phyloP scores from a whole-genome alignment of 2,329 filamentous ascomycete genomes.

The Nectriaceae sp. region DNA sequence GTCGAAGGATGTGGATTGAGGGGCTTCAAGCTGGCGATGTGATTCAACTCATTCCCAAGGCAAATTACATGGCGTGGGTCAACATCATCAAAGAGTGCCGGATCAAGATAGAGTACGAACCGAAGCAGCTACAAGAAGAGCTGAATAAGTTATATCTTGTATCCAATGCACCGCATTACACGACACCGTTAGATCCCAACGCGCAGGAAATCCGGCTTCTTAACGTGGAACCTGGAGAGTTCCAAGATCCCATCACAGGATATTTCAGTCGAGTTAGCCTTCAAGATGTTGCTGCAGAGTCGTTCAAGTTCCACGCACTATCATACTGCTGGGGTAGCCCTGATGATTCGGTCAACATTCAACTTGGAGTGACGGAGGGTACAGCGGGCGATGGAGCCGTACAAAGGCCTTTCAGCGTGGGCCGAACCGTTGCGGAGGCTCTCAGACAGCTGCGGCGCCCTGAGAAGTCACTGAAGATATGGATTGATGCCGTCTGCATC shows the following conservation, averaged over 20 bases:
- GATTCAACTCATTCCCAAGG: slow-evolving; percentile 16
- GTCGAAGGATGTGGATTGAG: slow-evolving; percentile 13
- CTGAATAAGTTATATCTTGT: not conserved
- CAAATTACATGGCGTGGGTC: slow-evolving; percentile 19
- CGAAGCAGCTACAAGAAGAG: rapidly evolving
- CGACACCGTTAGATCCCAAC: not conserved
- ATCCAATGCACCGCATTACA: slow-evolving; percentile 7
- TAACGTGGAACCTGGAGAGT: slow-evolving; percentile 6
- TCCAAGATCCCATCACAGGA: slow-evolving; percentile 10
- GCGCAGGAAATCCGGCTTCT: slow-evolving; percentile 13
- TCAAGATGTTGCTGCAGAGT: not conserved
- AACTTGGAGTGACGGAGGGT: not conserved
- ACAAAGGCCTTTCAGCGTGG: slow-evolving; percentile 5
- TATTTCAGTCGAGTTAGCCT: slow-evolving; percentile 9
- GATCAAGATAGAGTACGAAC: slow-evolving; percentile 18
- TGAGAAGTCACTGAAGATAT: not conserved
- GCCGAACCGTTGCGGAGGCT: slow-evolving; percentile 9
- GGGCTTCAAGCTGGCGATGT: slow-evolving; percentile 12
- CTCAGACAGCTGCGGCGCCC: slow-evolving; percentile 3
- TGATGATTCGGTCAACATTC: slow-evolving; percentile 5
- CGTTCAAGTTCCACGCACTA: slow-evolving; percentile 6
- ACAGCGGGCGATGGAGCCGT: rapidly evolving
- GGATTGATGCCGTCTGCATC: slow-evolving; percentile 25
- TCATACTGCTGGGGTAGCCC: slow-evolving; percentile 21
- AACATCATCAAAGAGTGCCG: slow-evolving; percentile 15